Evolutionary conservation across 768 basidiomycete species (phyloP).

Genomic region (Pisolithus tinctorius): DNA sequence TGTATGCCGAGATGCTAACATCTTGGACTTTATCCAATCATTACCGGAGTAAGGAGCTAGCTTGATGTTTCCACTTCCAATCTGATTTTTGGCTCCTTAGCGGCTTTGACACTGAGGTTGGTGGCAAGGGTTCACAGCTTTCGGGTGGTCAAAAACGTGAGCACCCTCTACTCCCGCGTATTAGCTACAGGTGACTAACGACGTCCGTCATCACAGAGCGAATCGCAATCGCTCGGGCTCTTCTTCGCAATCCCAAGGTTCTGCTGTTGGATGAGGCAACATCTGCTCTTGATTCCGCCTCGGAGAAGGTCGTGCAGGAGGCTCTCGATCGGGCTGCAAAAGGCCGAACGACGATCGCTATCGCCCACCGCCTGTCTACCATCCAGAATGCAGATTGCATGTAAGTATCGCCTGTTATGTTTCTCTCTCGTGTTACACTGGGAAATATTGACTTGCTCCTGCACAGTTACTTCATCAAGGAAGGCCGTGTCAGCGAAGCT

Average conservation of each 20-base stretch:
- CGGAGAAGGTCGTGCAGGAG: slow-evolving; percentile 91
- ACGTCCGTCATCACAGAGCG: slow-evolving; percentile 35
- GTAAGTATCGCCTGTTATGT: slow-evolving; percentile 25
- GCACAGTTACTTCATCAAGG: slow-evolving; percentile 80
- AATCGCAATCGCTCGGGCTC: slow-evolving; percentile 83
- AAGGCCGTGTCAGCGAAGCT: slow-evolving; percentile 76
- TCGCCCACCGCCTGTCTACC: slow-evolving; percentile 89
- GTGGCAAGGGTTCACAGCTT: slow-evolving; percentile 84
- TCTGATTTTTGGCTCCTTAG: slow-evolving; percentile 28
- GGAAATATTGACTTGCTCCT: not conserved
- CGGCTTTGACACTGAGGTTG: slow-evolving; percentile 88
- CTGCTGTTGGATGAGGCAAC: slow-evolving; percentile 86
- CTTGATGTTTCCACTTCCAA: not conserved
- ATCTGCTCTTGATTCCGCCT: slow-evolving; percentile 84
- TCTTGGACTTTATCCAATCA: slow-evolving; percentile 82
- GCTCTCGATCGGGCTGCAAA: slow-evolving; percentile 89
- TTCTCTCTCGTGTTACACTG: not conserved
- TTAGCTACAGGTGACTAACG: not conserved
- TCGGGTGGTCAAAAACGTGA: slow-evolving; percentile 85
- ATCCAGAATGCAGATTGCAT: slow-evolving; percentile 91
- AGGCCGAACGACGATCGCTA: slow-evolving; percentile 90
- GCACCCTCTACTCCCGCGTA: slow-evolving; percentile 11
- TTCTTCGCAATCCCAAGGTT: slow-evolving; percentile 88
- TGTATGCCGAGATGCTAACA: slow-evolving; percentile 83
- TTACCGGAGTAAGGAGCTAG: slow-evolving; percentile 62